Evolutionary conservation across 495 filamentous ascomycete genomes (phyloP).

Genomic region (Sphaerosporella brunnea): DNA sequence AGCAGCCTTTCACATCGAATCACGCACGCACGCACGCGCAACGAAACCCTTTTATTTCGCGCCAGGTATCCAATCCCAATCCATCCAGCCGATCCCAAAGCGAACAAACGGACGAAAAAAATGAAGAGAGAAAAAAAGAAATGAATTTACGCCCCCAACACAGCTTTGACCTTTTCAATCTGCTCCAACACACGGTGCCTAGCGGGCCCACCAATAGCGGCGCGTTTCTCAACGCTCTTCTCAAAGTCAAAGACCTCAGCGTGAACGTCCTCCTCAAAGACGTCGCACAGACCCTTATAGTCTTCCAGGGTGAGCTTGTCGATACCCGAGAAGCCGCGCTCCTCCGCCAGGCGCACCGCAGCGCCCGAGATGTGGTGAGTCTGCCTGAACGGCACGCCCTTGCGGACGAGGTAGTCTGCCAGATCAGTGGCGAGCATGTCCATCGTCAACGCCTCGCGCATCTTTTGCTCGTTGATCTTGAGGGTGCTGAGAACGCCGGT

Average conservation of each 20-base stretch:
- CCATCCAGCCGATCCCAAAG: too few relatives aligned
- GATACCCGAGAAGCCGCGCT: constrained; percentile 47
- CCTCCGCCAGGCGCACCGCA: constrained; percentile 58
- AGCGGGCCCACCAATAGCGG: constrained; percentile 68
- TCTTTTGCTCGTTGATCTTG: constrained; percentile 50
- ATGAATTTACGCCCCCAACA: neutral
- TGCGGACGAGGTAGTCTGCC: constrained; percentile 80
- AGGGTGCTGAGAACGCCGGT: constrained; percentile 30
- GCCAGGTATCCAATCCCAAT: too few relatives aligned
- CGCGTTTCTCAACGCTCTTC: constrained; percentile 65
- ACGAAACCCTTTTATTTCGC: too few relatives aligned
- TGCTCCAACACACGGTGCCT: constrained; percentile 58
- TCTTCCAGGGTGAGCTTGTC: constrained; percentile 54
- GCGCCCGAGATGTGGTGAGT: constrained; percentile 80
- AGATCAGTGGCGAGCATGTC: constrained; percentile 74
- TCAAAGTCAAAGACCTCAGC: constrained; percentile 64
- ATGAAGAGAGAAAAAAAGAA: too few relatives aligned
- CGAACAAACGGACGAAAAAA: too few relatives aligned
- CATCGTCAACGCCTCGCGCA: constrained; percentile 58
- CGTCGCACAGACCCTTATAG: constrained; percentile 51
- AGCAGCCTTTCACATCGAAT: too few relatives aligned
- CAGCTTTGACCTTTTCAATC: constrained; percentile 48
- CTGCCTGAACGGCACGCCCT: constrained; percentile 69
- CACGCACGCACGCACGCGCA: too few relatives aligned
- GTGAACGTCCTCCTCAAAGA: constrained; percentile 58